phyloP scores from a whole-genome alignment of 148 eudicot species.

The Selenicereus undatus region DNA sequence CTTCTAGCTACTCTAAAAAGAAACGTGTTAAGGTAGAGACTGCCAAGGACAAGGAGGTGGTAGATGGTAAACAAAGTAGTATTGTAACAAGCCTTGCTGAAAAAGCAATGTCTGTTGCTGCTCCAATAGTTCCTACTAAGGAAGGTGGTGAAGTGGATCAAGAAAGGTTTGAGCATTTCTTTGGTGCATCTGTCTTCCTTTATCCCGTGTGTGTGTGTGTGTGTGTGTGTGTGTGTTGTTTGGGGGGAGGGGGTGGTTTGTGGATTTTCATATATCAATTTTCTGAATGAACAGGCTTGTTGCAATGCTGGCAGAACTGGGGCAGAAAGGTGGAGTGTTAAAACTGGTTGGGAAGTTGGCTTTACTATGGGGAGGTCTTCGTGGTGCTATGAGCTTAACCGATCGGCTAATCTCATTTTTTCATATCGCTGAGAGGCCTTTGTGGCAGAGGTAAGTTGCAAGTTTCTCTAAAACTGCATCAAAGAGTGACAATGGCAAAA shows the following conservation, averaged over 20 bases:
- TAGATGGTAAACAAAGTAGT: constrained; percentile 40
- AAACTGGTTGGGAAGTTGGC: constrained; percentile 78
- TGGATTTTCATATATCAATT: constrained; percentile 9
- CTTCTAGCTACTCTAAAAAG: constrained; percentile 23
- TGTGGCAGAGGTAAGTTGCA: constrained; percentile 61
- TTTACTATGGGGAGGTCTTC: constrained; percentile 95
- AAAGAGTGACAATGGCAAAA: background rate
- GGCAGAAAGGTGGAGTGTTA: constrained; percentile 80
- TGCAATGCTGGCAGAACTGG: constrained; percentile 70
- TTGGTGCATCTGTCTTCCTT: background rate
- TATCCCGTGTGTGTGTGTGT: background rate
- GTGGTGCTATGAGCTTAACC: constrained; percentile 97
- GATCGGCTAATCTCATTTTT: constrained; percentile 67
- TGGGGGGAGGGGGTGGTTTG: background rate
- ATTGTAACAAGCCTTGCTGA: constrained; percentile 81
- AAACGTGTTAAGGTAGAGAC: constrained; percentile 29
- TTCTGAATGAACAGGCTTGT: constrained; percentile 58
- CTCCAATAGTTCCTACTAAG: constrained; percentile 87
- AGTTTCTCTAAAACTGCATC: background rate
- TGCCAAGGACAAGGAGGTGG: constrained; percentile 28
- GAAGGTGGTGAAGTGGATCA: constrained; percentile 90
- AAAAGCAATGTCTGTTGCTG: constrained; percentile 96
- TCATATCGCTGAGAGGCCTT: constrained; percentile 74
- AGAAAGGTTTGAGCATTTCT: constrained; percentile 50
- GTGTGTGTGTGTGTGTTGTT: background rate